Conservation (phyloP, 345 rosid genomes). For the thale cress (Arabidopsis thaliana) region TAIR10.1 NC_003076.8:24368001-24368500, state of each 20-base stretch:
- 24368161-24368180: slow-evolving; percentile 98
- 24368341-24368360: slow-evolving; percentile 99
- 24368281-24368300: slow-evolving; percentile 99
- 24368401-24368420: slow-evolving; percentile 20
- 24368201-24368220: not conserved
- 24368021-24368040: not conserved
- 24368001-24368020: slow-evolving; percentile 1
- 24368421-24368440: not conserved
- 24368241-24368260: slow-evolving; percentile 32
- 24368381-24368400: not conserved
- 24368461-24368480: slow-evolving; percentile 10
- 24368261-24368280: slow-evolving; percentile 81
- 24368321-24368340: slow-evolving; percentile 98
- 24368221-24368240: slow-evolving; percentile 6
- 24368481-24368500: slow-evolving; percentile 30
- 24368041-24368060: not conserved
- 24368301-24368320: slow-evolving; percentile 96
- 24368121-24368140: slow-evolving; percentile 99
- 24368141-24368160: slow-evolving; percentile 97
- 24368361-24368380: slow-evolving; percentile 90
- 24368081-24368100: slow-evolving; percentile 52
- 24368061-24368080: not conserved
- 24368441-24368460: slow-evolving; percentile 11
- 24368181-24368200: slow-evolving; percentile 93
- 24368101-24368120: slow-evolving; percentile 93